Evolutionary conservation across 2,329 filamentous ascomycete species (phyloP).

Genomic region (Aureobasidium sp.): DNA sequence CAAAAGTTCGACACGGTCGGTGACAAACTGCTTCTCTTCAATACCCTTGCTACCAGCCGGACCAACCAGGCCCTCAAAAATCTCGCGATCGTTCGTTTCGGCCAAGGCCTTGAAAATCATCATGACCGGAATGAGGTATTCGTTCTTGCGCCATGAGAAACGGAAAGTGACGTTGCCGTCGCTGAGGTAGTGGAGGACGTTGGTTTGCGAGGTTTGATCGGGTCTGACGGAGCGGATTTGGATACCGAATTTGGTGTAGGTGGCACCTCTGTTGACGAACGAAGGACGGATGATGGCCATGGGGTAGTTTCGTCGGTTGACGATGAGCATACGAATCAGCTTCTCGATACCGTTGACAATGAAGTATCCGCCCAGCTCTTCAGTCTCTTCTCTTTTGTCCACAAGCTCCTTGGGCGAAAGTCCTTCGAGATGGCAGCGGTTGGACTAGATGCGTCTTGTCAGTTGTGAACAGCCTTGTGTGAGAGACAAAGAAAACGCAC

Average conservation of each 20-base stretch:
- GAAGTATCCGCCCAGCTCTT: constrained; percentile 95
- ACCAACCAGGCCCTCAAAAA: constrained; percentile 89
- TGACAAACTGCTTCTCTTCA: constrained; percentile 80
- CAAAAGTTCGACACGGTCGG: constrained; percentile 85
- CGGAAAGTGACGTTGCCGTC: constrained; percentile 96
- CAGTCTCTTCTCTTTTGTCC: constrained; percentile 83
- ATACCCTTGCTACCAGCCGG: constrained; percentile 66
- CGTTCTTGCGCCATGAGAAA: constrained; percentile 96
- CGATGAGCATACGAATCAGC: constrained; percentile 83
- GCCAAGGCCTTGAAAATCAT: constrained; percentile 94
- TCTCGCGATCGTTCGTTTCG: constrained; percentile 93
- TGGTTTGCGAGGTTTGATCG: constrained; percentile 97
- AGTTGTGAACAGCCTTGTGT: constrained; percentile 24
- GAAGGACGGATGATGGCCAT: constrained; percentile 89
- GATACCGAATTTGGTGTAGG: constrained; percentile 85
- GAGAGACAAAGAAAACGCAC: constrained; percentile 39
- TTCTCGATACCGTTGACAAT: constrained; percentile 98
- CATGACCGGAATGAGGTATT: constrained; percentile 91
- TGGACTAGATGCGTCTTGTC: constrained; percentile 52
- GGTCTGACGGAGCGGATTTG: constrained; percentile 86
- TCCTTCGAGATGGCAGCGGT: constrained; percentile 81
- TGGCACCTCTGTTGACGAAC: constrained; percentile 76
- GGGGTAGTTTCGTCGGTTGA: constrained; percentile 87
- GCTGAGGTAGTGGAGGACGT: constrained; percentile 88
- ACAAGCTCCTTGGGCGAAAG: constrained; percentile 78